Base-by-base conservation (phyloP, 371 early-diverging fungal species). In the Mortierella sp. region DNA sequence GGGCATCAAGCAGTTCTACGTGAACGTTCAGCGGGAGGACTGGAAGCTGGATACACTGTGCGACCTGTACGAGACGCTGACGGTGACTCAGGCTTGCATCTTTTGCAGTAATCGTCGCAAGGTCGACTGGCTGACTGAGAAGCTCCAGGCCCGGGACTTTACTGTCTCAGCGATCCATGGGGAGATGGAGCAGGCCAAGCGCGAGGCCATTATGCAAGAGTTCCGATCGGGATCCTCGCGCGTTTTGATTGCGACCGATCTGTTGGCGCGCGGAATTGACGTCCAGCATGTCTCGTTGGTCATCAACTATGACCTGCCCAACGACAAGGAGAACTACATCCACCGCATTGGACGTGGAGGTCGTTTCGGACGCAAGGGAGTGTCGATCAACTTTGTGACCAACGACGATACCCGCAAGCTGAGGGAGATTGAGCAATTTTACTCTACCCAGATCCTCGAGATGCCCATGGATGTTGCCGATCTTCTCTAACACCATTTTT, bases 321-420 rank as follows among this genome's bases (percentile, higher is more conserved):
- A 92, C 70, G 96, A 96, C 90, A 95, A 96, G 86, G 98, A 98
- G 90, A 96, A 95, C 90, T 98, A 98, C 88, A 97, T 99, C 83
- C 98, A 97, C 90, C 92, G 99, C 83, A 99, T 99, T 87, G 99
- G 99, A 88, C 95, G 99, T 88, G 95, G 97, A 76, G 99, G 99
- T 82, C 96, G 99, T 80, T 99, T 98, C 91, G 99, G 99, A 82
- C 95, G 99, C 90, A 99, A 98, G 93, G 99, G 99, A 91, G 97
- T 99, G 75, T 98, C 99, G 69, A 98, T 99, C 90, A 99, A 99
- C 93, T 97, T 99, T 92, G 96, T 98, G 74, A 95, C 93, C 54
- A 90, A 89, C 75, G 96, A 98, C 37, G 99, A 99, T 88, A 91
- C 95, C 85, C 92, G 92, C 71, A 94, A 95, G 86, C 93, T 98